These are phyloP conservation scores for Udeniomyces megalosporus DNA, from an alignment of 768 basidiomycete genomes.

Conservation along the genomic window DNA sequence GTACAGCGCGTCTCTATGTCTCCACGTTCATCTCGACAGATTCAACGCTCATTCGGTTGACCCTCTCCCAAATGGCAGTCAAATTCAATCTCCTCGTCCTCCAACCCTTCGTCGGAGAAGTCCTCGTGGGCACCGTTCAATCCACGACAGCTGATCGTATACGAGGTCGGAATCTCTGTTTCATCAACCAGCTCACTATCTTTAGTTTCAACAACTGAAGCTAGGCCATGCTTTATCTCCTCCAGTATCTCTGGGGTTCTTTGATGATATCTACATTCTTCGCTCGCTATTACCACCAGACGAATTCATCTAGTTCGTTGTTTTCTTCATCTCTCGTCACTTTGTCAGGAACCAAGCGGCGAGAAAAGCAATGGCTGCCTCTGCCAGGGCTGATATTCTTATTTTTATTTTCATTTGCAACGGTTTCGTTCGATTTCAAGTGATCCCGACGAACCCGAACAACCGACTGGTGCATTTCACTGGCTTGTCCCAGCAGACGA, in stretches of 20 bases:
- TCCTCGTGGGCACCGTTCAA: slow-evolving; percentile 74
- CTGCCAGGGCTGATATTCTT: too few relatives aligned
- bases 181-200: background rate
- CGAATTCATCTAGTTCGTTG: slow-evolving; percentile 27
- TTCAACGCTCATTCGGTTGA: too few relatives aligned
- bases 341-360: background rate
- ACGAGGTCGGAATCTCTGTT: slow-evolving; percentile 42
- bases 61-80: slow-evolving; percentile 35
- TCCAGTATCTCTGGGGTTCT: slow-evolving; percentile 73
- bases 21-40: too few relatives aligned
- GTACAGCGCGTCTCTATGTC: too few relatives aligned
- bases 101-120: slow-evolving; percentile 76
- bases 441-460: slow-evolving; percentile 24
- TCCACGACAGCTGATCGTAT: slow-evolving; percentile 68
- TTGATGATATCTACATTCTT: slow-evolving; percentile 83
- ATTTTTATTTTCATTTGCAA: too few relatives aligned
- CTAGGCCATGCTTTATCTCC: background rate
- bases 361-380: too few relatives aligned
- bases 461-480: slow-evolving; percentile 3
- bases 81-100: slow-evolving; percentile 82
- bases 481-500: slow-evolving; percentile 7
- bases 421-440: too few relatives aligned
- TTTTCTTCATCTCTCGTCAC: background rate
- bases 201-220: background rate
- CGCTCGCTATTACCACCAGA: slow-evolving; percentile 59